Base-by-base conservation (phyloP, 305 asterid species). In the Fraxinus greggii region DNA sequence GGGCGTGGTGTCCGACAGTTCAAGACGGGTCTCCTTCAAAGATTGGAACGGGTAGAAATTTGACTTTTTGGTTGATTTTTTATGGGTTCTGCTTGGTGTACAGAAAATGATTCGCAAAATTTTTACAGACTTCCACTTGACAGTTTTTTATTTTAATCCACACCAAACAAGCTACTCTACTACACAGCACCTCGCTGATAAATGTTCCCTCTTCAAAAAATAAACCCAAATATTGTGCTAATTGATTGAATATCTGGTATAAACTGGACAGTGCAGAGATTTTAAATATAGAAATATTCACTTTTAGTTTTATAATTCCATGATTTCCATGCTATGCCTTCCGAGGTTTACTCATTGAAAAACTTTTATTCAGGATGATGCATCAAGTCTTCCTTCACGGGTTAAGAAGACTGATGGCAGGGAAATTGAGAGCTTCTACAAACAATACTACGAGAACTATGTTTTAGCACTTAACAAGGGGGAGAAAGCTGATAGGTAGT, bases 1-100 rank as follows among this genome's bases (percentile, higher is more conserved):
- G 99, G 99, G 45, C 98, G 99, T 83, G 98, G 99, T 82, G 99
- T 97, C 40, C 94, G 98, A 12, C 99, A 97, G 81, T 97, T 97
- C 86, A 97, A 97, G 82, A 97, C 99, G 23, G 92, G 93, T 85
- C 97, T 97, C 77, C 94, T 92, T 82, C 99, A 94, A 83, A 93
- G 99, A 72, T 84, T 97, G 63, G 98, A 95, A 83, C 89, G 97
- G 91, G 98, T 96, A 88, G 9, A 79, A 81, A 31, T 32, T 76
- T 74, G 29, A 76, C 38, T 28, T 23, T n/a, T 54, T 26, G 19
- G n/a, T 26, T 65, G 33, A 63, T 63, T 51, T 51, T 42, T 42
- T 3, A 42, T 42, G 54, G 54, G 3, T 12, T 42, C 5, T 42
- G 17, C 54, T 42, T 42, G 0, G 54, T 12, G 54, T 36, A 8